Percentiles rank a stretch among this genome's conserved stretches.
Conservation (phyloP, 768 basidiomycete genomes). For the Phanerochaete sordida region DNA sequence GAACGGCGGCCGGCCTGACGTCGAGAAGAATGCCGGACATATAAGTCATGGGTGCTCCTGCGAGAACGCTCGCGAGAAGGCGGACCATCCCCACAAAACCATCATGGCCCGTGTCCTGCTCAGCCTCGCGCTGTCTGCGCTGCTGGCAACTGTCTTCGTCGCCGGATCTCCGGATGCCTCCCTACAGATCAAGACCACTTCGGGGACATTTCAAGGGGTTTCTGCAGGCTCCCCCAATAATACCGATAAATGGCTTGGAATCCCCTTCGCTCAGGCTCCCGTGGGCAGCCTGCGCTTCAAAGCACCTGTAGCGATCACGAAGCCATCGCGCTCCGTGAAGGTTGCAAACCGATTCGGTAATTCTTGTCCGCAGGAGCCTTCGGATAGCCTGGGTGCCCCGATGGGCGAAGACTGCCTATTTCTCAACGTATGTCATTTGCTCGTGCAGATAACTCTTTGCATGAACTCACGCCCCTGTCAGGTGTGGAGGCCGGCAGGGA, state of each 20-base stretch:
- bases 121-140: background rate
- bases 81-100: too few species aligned
- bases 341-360: conserved; percentile 49
- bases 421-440: conserved; percentile 39
- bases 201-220: conserved; percentile 47
- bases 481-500: conserved; percentile 28
- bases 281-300: conserved; percentile 54
- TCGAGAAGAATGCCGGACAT: too few species aligned
- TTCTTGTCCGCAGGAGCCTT: conserved; percentile 50
- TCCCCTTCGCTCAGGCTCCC: conserved; percentile 58
- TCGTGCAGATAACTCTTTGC: too few species aligned
- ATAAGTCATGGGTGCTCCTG: too few species aligned
- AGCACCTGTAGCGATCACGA: conserved; percentile 43
- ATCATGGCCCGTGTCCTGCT: background rate
- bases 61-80: too few species aligned
- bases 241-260: conserved; percentile 55
- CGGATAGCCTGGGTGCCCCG: conserved; percentile 35
- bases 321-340: conserved; percentile 27
- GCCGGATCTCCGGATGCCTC: background rate
- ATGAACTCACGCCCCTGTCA: background rate
- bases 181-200: conserved; percentile 8
- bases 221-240: conserved; percentile 34
- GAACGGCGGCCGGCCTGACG: too few species aligned
- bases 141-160: background rate
- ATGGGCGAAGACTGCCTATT: conserved; percentile 51